These are phyloP conservation scores for Articulospora tetracladia DNA, from an alignment of 495 filamentous ascomycete genomes.

Conservation along the genomic window DNA sequence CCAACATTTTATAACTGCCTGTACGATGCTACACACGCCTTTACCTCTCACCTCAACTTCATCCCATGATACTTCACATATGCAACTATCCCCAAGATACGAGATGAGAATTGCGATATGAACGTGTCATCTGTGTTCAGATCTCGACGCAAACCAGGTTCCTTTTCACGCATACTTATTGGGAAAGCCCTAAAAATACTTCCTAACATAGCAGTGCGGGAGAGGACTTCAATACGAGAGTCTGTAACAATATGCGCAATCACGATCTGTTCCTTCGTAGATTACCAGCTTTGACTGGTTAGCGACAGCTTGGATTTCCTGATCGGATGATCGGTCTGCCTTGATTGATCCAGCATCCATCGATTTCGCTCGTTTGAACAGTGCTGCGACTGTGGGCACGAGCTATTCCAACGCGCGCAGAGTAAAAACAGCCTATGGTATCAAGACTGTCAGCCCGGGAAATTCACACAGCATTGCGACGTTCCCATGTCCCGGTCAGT, in stretches of 20 bases:
- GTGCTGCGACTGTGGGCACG: constrained; percentile 37
- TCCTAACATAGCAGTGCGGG: neutral
- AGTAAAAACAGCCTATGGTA: constrained; percentile 40
- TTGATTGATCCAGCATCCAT: constrained; percentile 35
- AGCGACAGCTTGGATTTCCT: neutral
- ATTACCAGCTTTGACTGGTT: neutral
- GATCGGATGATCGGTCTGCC: neutral
- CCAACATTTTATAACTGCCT: neutral
- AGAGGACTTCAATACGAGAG: neutral
- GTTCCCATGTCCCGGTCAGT: constrained; percentile 55
- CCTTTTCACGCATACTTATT: neutral
- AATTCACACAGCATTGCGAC: constrained; percentile 48
- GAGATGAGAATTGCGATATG: neutral
- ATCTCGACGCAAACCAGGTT: neutral
- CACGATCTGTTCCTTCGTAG: neutral
- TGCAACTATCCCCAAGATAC: neutral
- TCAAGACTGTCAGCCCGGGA: constrained; percentile 44
- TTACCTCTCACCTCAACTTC: neutral
- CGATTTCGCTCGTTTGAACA: constrained; percentile 43
- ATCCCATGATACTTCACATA: neutral
- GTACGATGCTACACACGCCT: neutral
- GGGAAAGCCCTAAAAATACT: neutral
- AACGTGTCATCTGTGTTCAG: neutral
- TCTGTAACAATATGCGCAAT: neutral
- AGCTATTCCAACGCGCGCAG: constrained; percentile 48